Evolutionary conservation across 2,329 filamentous ascomycete species (phyloP).

Genomic region (Geoglossum cookeanum): DNA sequence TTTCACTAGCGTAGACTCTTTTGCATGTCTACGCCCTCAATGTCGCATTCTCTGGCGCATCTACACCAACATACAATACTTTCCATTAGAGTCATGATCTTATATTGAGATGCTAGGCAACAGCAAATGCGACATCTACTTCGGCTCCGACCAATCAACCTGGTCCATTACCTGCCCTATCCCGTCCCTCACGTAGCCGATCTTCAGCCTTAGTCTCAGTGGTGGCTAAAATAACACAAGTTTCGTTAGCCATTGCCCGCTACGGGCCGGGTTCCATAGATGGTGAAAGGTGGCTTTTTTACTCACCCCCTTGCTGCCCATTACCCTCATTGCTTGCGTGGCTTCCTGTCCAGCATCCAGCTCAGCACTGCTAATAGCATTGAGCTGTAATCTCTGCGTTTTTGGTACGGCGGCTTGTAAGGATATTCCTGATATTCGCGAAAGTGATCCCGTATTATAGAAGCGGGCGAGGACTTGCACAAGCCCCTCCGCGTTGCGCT

Average conservation of each 20-base stretch:
- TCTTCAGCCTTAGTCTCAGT: slow-evolving; percentile 66
- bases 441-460: slow-evolving; percentile 51
- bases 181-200: slow-evolving; percentile 57
- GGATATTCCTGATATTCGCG: slow-evolving; percentile 52
- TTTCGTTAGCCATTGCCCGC: slow-evolving; percentile 1
- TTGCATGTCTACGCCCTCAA: no score
- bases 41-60: background rate
- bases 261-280: slow-evolving; percentile 6
- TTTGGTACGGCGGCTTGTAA: slow-evolving; percentile 93
- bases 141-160: slow-evolving; percentile 86
- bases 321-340: slow-evolving; percentile 77
- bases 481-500: slow-evolving; percentile 58
- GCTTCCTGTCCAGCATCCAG: slow-evolving; percentile 63
- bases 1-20: no score
- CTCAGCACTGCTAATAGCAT: slow-evolving; percentile 69
- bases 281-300: slow-evolving; percentile 3
- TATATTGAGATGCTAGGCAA: background rate
- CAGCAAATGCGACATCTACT: background rate
- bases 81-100: background rate
- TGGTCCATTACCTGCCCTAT: slow-evolving; percentile 65
- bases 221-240: slow-evolving; percentile 10
- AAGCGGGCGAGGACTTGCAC: slow-evolving; percentile 75
- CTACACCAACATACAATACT: background rate
- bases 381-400: slow-evolving; percentile 80
- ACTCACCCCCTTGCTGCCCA: slow-evolving; percentile 76